Percentiles rank a stretch among this genome's conserved stretches.
These are phyloP conservation scores for Thermothielavioides terrestris DNA, from an alignment of 495 filamentous ascomycete species.

Conservation along the genomic window DNA sequence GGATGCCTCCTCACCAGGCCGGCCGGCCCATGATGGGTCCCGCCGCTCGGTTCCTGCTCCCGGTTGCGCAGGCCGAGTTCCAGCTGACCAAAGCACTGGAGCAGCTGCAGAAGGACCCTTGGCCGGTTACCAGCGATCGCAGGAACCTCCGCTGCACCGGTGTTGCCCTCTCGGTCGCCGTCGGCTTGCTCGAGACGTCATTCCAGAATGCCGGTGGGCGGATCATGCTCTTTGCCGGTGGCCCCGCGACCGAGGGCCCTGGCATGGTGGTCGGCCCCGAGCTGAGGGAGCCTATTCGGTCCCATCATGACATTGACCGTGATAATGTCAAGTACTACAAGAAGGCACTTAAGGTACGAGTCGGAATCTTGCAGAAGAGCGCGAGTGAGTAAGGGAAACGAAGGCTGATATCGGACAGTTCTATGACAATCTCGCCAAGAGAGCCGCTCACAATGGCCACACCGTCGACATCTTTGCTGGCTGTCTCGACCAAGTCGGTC, in stretches of 20 bases:
- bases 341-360: conserved; percentile 84
- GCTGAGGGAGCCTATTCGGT: conserved; percentile 91
- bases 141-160: conserved; percentile 90
- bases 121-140: conserved; percentile 93
- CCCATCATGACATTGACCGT: conserved; percentile 97
- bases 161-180: conserved; percentile 89
- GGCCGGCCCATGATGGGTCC: conserved; percentile 72
- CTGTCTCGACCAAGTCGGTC: conserved; percentile 94
- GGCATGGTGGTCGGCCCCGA: conserved; percentile 98
- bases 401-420: too few species aligned
- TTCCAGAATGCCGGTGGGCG: conserved; percentile 93
- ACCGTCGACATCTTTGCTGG: conserved; percentile 97
- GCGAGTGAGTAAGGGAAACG: conserved; percentile 17
- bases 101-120: conserved; percentile 94
- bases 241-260: conserved; percentile 90
- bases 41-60: conserved; percentile 83
- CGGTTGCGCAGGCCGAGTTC: conserved; percentile 94
- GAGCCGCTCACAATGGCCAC: conserved; percentile 93
- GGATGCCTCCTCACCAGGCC: conserved; percentile 63
- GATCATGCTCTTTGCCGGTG: conserved; percentile 96
- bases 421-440: conserved; percentile 94
- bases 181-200: conserved; percentile 83
- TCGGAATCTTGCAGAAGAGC: neutral
- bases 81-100: conserved; percentile 96
- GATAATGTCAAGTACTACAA: conserved; percentile 99